Evolutionary conservation across 2,329 filamentous ascomycete genomes (phyloP).

Genomic region (Elsinoe batatas): DNA sequence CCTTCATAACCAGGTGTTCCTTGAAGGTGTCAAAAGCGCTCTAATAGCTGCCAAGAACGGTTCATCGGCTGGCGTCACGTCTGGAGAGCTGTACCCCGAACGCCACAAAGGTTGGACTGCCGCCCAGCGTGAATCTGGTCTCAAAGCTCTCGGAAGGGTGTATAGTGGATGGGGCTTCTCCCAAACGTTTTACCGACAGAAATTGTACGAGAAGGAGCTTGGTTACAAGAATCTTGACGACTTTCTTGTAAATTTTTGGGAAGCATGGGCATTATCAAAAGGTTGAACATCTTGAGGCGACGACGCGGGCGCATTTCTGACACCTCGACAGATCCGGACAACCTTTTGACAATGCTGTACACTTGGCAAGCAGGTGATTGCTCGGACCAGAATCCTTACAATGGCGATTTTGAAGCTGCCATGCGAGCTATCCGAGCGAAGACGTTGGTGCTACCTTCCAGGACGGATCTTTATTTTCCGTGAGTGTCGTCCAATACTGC

Average conservation of each 20-base stretch:
- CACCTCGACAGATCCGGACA: slow-evolving; percentile 54
- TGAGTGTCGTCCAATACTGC: slow-evolving; percentile 28
- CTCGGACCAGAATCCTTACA: slow-evolving; percentile 58
- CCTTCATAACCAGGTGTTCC: slow-evolving; percentile 58
- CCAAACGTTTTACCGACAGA: slow-evolving; percentile 67
- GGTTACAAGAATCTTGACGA: slow-evolving; percentile 59
- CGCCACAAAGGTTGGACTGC: slow-evolving; percentile 36
- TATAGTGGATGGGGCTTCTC: slow-evolving; percentile 78
- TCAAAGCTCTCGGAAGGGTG: slow-evolving; percentile 59
- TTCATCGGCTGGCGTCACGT: slow-evolving; percentile 42
- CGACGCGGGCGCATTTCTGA: neutral
- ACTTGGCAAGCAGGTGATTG: slow-evolving; percentile 71
- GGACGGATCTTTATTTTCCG: slow-evolving; percentile 75
- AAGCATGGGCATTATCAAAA: slow-evolving; percentile 61
- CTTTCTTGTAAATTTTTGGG: slow-evolving; percentile 69
- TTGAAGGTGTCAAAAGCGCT: slow-evolving; percentile 54
- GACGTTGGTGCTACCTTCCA: slow-evolving; percentile 57
- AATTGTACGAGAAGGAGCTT: slow-evolving; percentile 53
- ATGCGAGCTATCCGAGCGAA: slow-evolving; percentile 63
- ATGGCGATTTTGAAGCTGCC: slow-evolving; percentile 46
- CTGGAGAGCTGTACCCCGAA: slow-evolving; percentile 30
- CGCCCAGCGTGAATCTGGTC: slow-evolving; percentile 44
- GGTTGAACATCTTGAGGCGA: slow-evolving; percentile 26
- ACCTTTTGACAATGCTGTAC: slow-evolving; percentile 62
- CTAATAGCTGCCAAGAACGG: slow-evolving; percentile 49